Evolutionary conservation across 148 eudicot genomes (phyloP).

Genomic region (Heliamphora exappendiculata): DNA sequence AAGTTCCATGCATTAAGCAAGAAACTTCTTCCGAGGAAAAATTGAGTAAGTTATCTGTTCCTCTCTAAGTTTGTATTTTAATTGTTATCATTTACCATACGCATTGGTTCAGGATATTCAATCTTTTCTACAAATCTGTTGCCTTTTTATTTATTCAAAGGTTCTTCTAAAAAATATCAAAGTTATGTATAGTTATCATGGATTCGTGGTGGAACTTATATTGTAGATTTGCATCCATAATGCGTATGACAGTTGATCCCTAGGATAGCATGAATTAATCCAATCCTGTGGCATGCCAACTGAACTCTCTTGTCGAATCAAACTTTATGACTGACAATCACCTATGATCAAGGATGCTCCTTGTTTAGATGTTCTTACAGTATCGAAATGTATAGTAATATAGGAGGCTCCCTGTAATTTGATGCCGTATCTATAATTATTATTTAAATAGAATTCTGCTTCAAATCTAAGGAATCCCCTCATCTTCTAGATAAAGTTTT

Average conservation of each 20-base stretch:
- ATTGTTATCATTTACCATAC: not conserved
- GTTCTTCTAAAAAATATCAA: not conserved
- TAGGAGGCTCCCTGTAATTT: not conserved
- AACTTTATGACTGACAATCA: not conserved
- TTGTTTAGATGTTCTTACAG: not conserved
- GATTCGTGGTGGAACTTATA: conserved; percentile 2
- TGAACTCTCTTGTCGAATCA: not conserved
- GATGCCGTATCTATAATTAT: no score
- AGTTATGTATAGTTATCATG: not conserved
- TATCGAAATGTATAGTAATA: not conserved
- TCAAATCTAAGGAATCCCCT: no score
- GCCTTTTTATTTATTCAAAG: not conserved
- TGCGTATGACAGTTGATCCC: not conserved
- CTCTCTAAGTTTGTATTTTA: not conserved
- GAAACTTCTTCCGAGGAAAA: conserved; percentile 19
- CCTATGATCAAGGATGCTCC: not conserved
- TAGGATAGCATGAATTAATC: not conserved
- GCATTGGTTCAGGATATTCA: not conserved
- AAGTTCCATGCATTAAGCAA: conserved; percentile 43
- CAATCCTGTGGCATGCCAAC: not conserved
- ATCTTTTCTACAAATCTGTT: not conserved
- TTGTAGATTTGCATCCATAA: not conserved
- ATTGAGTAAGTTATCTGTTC: conserved; percentile 24
- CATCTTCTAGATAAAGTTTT: no score
- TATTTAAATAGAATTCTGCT: no score